Evolutionary conservation across 768 basidiomycete genomes (phyloP).

Genomic region (Lentinula edodes): DNA sequence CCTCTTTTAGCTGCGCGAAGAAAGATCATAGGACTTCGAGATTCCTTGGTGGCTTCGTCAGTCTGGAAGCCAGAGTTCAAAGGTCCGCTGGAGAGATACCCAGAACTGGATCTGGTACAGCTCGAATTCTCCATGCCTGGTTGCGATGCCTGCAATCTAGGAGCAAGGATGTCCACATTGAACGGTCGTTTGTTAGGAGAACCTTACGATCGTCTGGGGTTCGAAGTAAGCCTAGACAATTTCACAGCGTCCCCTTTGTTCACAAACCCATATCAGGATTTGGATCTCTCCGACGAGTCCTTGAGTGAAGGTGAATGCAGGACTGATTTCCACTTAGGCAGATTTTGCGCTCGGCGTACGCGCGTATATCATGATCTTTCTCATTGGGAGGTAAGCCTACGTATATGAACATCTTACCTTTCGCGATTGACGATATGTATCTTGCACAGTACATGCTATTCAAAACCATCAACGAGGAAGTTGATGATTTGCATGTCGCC

Average conservation of each 20-base stretch:
- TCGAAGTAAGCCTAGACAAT: slow-evolving; percentile 36
- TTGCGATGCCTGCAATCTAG: slow-evolving; percentile 83
- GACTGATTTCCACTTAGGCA: slow-evolving; percentile 59
- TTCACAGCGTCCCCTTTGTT: too few species aligned
- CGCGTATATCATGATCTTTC: slow-evolving; percentile 64
- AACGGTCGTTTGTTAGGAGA: slow-evolving; percentile 55
- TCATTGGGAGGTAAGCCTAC: slow-evolving; percentile 73
- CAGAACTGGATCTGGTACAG: slow-evolving; percentile 47
- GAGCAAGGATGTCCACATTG: slow-evolving; percentile 61
- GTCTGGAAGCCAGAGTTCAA: slow-evolving; percentile 76
- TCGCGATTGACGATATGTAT: neutral
- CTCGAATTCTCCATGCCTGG: slow-evolving; percentile 53
- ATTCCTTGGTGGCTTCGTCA: slow-evolving; percentile 79
- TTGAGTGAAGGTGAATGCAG: slow-evolving; percentile 8
- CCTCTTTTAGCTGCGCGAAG: slow-evolving; percentile 64
- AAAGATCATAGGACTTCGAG: slow-evolving; percentile 62
- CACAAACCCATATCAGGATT: slow-evolving; percentile 5
- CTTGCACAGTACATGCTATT: slow-evolving; percentile 59
- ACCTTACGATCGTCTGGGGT: slow-evolving; percentile 69
- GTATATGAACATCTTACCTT: slow-evolving; percentile 9
- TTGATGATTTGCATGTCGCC: slow-evolving; percentile 43
- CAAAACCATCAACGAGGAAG: slow-evolving; percentile 48
- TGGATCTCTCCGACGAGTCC: slow-evolving; percentile 11
- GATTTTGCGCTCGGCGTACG: slow-evolving; percentile 71
- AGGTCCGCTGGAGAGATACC: slow-evolving; percentile 57